Percentiles rank a stretch among this genome's conserved stretches.
These are phyloP conservation scores for Aspergillus nanangensis DNA, from an alignment of 495 filamentous ascomycete genomes.

Conservation along the genomic window DNA sequence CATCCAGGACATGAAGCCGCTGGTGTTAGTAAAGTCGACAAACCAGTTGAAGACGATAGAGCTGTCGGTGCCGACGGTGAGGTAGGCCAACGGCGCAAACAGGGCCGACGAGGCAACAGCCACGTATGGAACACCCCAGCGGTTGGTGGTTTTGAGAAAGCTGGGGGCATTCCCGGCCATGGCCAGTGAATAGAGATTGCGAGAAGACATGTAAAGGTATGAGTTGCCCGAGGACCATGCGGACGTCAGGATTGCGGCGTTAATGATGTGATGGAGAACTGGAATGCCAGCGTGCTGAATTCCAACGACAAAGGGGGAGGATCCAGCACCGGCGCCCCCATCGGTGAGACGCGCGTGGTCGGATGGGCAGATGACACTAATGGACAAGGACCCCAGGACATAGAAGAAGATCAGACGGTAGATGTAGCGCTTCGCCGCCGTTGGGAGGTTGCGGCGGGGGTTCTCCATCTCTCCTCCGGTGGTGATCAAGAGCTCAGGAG, in stretches of 20 bases:
- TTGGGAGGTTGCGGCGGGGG: slow-evolving; percentile 71
- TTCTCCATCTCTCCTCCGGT: slow-evolving; percentile 77
- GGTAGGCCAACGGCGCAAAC: slow-evolving; percentile 44
- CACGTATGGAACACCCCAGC: slow-evolving; percentile 43
- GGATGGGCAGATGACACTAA: slow-evolving; percentile 44
- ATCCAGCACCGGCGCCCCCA: slow-evolving; percentile 37
- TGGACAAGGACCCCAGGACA: slow-evolving; percentile 47
- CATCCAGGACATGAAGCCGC: slow-evolving; percentile 59
- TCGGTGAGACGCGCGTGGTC: slow-evolving; percentile 48
- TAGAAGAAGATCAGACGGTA: slow-evolving; percentile 84
- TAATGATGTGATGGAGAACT: slow-evolving; percentile 67
- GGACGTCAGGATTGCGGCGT: slow-evolving; percentile 65
- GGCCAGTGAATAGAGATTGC: slow-evolving; percentile 73
- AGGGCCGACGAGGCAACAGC: slow-evolving; percentile 45
- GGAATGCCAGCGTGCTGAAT: slow-evolving; percentile 58
- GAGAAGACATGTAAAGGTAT: slow-evolving; percentile 69
- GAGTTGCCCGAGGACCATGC: slow-evolving; percentile 69
- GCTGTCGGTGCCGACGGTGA: slow-evolving; percentile 39
- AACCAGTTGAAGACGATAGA: slow-evolving; percentile 53
- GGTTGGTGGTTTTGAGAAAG: slow-evolving; percentile 35
- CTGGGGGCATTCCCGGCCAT: slow-evolving; percentile 61
- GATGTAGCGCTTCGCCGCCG: slow-evolving; percentile 75
- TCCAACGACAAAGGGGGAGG: slow-evolving; percentile 55
- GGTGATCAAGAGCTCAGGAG: slow-evolving; percentile 69
- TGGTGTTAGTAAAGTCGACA: slow-evolving; percentile 55